Evolutionary conservation across 225 moss, liverwort and hornwort species (phyloP), one percentile per base, ranked within the genome.

Genomic region (Bryoerythrophyllum caledonicum): DNA sequence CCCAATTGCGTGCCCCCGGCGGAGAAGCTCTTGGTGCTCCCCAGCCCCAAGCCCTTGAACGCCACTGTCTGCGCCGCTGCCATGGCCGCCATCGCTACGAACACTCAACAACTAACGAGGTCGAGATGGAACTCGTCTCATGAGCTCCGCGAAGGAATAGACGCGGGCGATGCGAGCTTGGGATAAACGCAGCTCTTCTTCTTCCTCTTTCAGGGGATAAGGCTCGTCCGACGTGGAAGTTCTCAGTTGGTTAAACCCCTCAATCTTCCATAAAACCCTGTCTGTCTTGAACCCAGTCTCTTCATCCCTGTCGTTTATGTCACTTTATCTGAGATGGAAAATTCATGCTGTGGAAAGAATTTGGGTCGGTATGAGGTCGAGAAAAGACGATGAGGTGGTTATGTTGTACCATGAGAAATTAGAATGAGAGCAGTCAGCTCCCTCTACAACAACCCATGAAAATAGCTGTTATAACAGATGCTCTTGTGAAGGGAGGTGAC

Each of bases 31-130:
- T 76, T 78, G 78, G 52, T 74, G 11, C 57, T 27, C 20, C 80
- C 73, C 54, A 78, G 51, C 75, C 65, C 71, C 78, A 49, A 49
- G 48, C 11, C 56, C 74, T 64, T 49, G 48, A 49, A 49, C 48
- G 83, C 77, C 68, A 80, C 78, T 3, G 82, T 59, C 63, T 82
- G 79, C 81, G 82, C 76, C 61, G 76, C 76, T 76, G 81, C 83
- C 86, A 86, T 78, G 11, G 83, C 86, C 66, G 76, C 78, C 83
- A 81, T 78, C 30, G 75, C 70, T 40, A 38, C 34, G 56, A 43
- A 23, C 28, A 38, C 9, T 38, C 38, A 38, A 10, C 38, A 38
- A 38, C 38, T 38, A 8, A 38, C 10, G 32, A 32, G 32, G 32
- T 24, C 15, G 63, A 32, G 56, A 28, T 56, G 17, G 37, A 76